A percentile compares a stretch with the other conserved stretches of the same genome.
These are phyloP conservation scores for Ophiocordyceps camponoti-saundersi DNA, from an alignment of 2,329 filamentous ascomycete genomes.

Conservation along the genomic window DNA sequence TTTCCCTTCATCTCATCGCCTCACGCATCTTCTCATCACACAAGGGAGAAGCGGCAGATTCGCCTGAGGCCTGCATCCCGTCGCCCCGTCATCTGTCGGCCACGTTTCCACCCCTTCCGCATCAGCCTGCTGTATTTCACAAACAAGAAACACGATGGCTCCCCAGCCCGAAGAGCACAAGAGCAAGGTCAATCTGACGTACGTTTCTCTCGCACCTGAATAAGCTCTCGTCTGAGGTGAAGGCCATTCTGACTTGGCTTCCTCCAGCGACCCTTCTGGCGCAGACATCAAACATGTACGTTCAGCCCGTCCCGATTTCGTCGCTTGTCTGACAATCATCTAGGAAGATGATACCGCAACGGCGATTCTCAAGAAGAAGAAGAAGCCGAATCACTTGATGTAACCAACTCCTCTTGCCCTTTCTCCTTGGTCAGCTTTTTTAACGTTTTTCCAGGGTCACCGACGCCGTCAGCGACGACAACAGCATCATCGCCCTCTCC, in stretches of 20 bases:
- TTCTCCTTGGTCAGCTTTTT: conserved; percentile 1
- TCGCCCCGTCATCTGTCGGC: conserved; percentile 4
- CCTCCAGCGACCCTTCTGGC: conserved; percentile 66
- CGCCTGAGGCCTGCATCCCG: background rate
- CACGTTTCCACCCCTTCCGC: conserved; percentile 6
- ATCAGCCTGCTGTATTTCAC: conserved; percentile 3
- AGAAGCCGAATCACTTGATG: conserved; percentile 99
- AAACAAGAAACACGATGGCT: conserved; percentile 42
- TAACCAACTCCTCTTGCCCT: conserved; percentile 26
- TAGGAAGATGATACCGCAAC: conserved; percentile 85
- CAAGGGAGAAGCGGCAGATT: background rate
- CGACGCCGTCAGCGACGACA: conserved; percentile 97
- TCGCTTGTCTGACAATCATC: conserved; percentile 10
- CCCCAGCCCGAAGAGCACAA: conserved; percentile 51
- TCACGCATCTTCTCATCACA: background rate
- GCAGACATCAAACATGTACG: conserved; percentile 71
- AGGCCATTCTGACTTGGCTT: conserved; percentile 17
- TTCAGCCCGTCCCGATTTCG: conserved; percentile 6
- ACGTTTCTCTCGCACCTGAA: conserved; percentile 18
- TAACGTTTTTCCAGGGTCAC: conserved; percentile 54
- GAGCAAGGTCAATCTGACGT: conserved; percentile 75
- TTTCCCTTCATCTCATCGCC: background rate
- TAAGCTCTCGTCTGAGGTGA: background rate
- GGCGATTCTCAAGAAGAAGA: conserved; percentile 99
- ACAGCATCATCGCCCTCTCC: conserved; percentile 95